Evolutionary conservation across 768 basidiomycete genomes (phyloP), one percentile per base, ranked within the genome.

Genomic region (Panus rudis): DNA sequence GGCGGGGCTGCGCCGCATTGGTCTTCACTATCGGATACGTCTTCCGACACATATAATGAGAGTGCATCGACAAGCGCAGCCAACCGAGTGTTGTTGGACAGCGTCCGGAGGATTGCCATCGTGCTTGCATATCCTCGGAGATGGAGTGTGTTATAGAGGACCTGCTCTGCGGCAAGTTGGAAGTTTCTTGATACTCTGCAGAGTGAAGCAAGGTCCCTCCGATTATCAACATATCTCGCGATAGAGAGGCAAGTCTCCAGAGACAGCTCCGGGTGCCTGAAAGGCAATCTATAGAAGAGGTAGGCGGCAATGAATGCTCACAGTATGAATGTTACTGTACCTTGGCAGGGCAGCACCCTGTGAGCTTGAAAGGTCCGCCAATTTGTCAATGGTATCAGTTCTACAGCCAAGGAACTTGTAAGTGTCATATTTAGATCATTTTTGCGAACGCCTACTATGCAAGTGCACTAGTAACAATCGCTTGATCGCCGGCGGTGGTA

Each of bases 181-280:
- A 83, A 81, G 12, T 60, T 58, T 53, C 67, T 75, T 46, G 71
- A 80, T 20, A 83, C 81, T 51, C 70, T 65, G 59, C 75, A 79
- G 25, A 84, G 70, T 14, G 65, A 52, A 46, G 71, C 73, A 43
- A 84, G 65, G 56, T 82, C 79, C 52, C 65, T 55, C 38, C 71
- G 75, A 51, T 60, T 74, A 42, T 59, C 66, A 49, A 78, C 67
- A 60, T 73, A 54, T 53, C 69, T 69, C 32, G 75, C 73, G 54
- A 84, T 74, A 54, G 69, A 69, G 62, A 68, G 71, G 64, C 73
- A 78, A 40, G 67, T 69, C 67, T 81, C 79, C 60, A 69, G 62
- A 47, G 79, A 75, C 48, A 79, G 56, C 54, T 74, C 75, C 81
- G n/a, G n/a, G n/a, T n/a, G n/a, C n/a, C n/a, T n/a, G n/a, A n/a